Base-by-base conservation (phyloP, 352 stramenopile genomes). In the Phytophthora citrophthora region DNA sequence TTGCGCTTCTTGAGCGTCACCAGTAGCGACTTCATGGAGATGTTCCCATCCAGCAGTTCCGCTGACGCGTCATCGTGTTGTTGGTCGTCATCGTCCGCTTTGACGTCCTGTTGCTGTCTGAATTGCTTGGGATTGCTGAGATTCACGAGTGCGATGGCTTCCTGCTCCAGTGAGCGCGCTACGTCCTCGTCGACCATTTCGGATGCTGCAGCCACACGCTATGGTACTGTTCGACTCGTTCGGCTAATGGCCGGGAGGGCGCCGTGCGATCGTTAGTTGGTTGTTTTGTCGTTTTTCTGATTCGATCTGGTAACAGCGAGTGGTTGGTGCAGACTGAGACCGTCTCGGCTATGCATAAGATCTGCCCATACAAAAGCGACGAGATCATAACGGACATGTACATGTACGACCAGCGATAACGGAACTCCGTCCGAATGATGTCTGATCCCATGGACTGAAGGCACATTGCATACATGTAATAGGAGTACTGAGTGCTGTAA, bases 21-120 rank as follows among this genome's bases (percentile, higher is more conserved):
- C 2, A 90, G 70, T 26, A 90, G 70, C 55, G 78, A 85, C 47
- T 83, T 79, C 81, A 90, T 90, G 27, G 81, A 90, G 61, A 90
- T 88, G 61, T 61, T 78, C 43, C 63, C 71, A 29, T 75, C 64
- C 36, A 77, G 50, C 32, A 74, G 55, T 24, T 72, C 63, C 8
- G 36, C 34, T 9, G 61, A 41, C 47, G 49, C 53, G 27, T 73
- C 63, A 15, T 58, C n/a, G n/a, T 20, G 1, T 20, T 53, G 20
- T 16, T 50, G 34, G 7, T 39, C 16, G 7, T 39, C 16, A 3
- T 45, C 47, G 34, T 72, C 63, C 46, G 54, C n/a, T 54, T 58
- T 61, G 39, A 43, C 39, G n/a, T 59, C 20, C 38, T 59, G 24
- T 41, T 64, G 36, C 18, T 64, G 45, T 5, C 55, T 48, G 20